Evolutionary conservation across 2,329 filamentous ascomycete species (phyloP), one percentile per base, ranked within the genome.

Genomic region (Diaporthe vaccinii): DNA sequence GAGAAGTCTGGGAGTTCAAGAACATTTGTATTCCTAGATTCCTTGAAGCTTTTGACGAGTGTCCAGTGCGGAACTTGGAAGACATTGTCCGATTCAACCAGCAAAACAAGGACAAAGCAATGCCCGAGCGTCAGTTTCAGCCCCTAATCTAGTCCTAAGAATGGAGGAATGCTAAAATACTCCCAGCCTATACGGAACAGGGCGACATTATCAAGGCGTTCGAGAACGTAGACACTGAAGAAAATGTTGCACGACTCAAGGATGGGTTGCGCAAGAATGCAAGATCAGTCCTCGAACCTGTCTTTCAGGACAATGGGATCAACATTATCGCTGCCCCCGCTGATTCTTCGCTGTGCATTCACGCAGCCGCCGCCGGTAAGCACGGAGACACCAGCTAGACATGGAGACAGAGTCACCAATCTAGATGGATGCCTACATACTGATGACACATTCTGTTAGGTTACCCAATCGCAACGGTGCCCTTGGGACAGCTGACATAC

Each of bases 291-390:
- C 58, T 61, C 2, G 58, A 61, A 22, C 58, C 58, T 0, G 58
- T 61, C 58, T 61, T 61, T 20, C 36, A 39, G 0, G 58, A n/a
- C 6, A 25, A 61, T 15, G 22, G 34, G 22, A 41, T 61, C 34
- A 34, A 61, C 58, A 61, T 61, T 3, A 36, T 61, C 39, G 58
- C 58, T n/a, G 58, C 58, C 34, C 58, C 58, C 15, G 12, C 58
- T 39, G 58, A 61, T 41, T 61, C 58, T 6, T 20, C 58, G 17
- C 58, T 61, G 1, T 36, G 31, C 22, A 61, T 61, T 31, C 58
- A 61, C 20, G 58, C 58, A 61, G 58, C 58, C n/a, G 58, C 58
- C 17, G 58, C 58, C 31, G 58, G 58, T 61, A n/a, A 61, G 58
- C 34, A 61, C 31, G 8, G 20, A 14, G 57, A 0, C 36, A 34